Conservation (phyloP, 306 rosid genomes). For the Nissolia schottii region DNA sequence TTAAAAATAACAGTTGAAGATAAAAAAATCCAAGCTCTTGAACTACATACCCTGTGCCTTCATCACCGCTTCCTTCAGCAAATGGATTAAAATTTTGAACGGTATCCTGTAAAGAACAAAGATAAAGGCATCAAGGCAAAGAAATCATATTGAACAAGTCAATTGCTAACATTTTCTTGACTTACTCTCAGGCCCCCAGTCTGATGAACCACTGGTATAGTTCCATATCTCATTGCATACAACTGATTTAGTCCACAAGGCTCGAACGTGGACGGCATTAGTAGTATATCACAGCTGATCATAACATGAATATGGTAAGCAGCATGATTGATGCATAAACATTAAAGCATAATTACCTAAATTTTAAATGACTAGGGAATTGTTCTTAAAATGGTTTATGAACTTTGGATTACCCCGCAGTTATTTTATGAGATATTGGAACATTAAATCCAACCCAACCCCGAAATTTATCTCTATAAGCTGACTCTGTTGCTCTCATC, state of each 20-base stretch:
- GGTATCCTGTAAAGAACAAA: constrained; percentile 58
- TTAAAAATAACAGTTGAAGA: background rate
- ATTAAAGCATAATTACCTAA: constrained; percentile 2
- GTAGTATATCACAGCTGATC: constrained; percentile 75
- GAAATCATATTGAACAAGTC: background rate
- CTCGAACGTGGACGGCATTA: constrained; percentile 91
- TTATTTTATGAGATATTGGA: constrained; percentile 80
- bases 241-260: constrained; percentile 89
- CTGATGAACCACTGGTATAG: constrained; percentile 82
- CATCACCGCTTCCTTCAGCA: constrained; percentile 45
- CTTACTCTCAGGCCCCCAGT: constrained; percentile 96
- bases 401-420: constrained; percentile 72
- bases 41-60: constrained; percentile 72
- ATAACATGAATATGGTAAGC: constrained; percentile 28
- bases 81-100: constrained; percentile 63
- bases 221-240: constrained; percentile 95
- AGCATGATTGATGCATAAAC: background rate
- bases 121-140: constrained; percentile 12
- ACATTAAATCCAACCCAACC: constrained; percentile 94
- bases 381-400: constrained; percentile 38
- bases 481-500: constrained; percentile 77
- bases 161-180: constrained; percentile 20
- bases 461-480: constrained; percentile 65
- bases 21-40: background rate
- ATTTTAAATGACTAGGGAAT: constrained; percentile 33